phyloP scores from a whole-genome alignment of 306 rosid genomes.

The Malus sylvestris region DNA sequence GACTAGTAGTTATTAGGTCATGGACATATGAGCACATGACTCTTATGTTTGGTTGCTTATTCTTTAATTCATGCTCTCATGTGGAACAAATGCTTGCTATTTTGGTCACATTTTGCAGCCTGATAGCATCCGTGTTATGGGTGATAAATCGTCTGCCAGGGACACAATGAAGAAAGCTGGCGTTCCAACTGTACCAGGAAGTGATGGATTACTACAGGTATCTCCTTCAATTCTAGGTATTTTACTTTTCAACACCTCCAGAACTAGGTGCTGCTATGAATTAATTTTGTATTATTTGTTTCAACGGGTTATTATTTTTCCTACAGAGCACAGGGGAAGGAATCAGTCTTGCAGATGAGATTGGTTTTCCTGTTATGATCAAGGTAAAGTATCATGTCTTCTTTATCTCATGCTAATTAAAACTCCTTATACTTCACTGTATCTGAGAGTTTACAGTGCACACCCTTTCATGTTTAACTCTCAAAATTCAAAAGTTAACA shows the following conservation, averaged over 20 bases:
- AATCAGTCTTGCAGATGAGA: constrained; percentile 71
- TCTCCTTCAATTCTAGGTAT: constrained; percentile 15
- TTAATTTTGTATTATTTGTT: constrained; percentile 11
- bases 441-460: neutral
- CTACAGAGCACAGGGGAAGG: constrained; percentile 88
- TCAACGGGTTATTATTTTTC: neutral
- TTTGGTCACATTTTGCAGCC: constrained; percentile 52
- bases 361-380: constrained; percentile 97
- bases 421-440: neutral
- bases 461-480: neutral
- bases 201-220: constrained; percentile 82
- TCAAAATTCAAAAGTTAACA: neutral
- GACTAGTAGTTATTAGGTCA: neutral
- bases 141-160: constrained; percentile 93
- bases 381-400: constrained; percentile 48
- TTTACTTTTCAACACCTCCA: constrained; percentile 9
- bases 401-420: neutral
- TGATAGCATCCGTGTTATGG: constrained; percentile 91
- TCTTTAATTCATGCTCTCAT: neutral
- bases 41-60: neutral
- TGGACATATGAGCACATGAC: neutral
- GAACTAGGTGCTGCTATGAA: neutral
- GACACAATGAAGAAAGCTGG: constrained; percentile 88
- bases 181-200: constrained; percentile 77
- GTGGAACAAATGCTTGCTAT: neutral